These are phyloP conservation scores for Marasmius oreades DNA, from an alignment of 1,284 basidiomycete species.

Conservation along the genomic window DNA sequence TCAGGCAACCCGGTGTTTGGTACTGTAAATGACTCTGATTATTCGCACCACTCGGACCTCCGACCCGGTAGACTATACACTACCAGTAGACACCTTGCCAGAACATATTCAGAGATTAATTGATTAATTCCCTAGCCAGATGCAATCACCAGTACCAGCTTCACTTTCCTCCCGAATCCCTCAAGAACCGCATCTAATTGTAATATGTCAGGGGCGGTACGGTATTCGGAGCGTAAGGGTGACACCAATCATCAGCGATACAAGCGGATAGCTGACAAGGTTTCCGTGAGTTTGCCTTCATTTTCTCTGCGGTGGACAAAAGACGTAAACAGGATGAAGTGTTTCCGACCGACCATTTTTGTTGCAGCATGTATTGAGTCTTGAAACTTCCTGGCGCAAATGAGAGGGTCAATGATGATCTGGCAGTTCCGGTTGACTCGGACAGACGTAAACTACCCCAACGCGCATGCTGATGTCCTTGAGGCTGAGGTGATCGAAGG, in stretches of 20 bases:
- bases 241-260: slow-evolving; percentile 37
- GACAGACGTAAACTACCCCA: slow-evolving; percentile 26
- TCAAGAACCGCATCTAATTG: slow-evolving; percentile 26
- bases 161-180: slow-evolving; percentile 26
- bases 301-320: slow-evolving; percentile 24
- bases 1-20: slow-evolving; percentile 23
- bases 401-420: slow-evolving; percentile 25
- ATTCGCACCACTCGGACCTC: no score
- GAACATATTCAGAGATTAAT: slow-evolving; percentile 18
- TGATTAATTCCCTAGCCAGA: slow-evolving; percentile 21
- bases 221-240: slow-evolving; percentile 17
- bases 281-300: slow-evolving; percentile 32
- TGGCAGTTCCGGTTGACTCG: slow-evolving; percentile 23
- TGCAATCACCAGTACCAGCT: slow-evolving; percentile 23
- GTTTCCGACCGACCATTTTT: slow-evolving; percentile 22
- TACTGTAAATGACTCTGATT: not conserved
- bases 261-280: slow-evolving; percentile 19
- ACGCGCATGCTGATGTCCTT: slow-evolving; percentile 25
- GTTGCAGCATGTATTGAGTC: slow-evolving; percentile 31
- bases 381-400: slow-evolving; percentile 29
- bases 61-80: no score
- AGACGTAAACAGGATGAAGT: not conserved
- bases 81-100: no score
- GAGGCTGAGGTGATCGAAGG: slow-evolving; percentile 27
- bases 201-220: slow-evolving; percentile 5